phyloP scores from a whole-genome alignment of 2,329 filamentous ascomycete species.

The Pleurostoma richardsiae region DNA sequence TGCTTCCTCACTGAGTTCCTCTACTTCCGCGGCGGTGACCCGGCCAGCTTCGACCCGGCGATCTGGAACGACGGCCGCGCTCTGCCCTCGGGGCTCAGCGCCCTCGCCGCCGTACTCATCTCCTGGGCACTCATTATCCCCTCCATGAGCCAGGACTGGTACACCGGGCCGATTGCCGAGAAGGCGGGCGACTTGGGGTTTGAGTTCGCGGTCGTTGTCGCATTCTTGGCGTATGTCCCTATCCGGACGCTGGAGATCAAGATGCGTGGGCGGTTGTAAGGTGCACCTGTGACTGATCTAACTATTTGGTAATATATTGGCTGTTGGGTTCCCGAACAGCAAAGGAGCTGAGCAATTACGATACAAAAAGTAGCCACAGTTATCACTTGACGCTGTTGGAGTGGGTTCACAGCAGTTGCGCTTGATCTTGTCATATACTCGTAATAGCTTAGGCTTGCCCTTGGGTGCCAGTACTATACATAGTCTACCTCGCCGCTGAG shows the following conservation, averaged over 20 bases:
- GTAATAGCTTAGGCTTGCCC: too few relatives aligned
- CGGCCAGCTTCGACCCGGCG: slow-evolving; percentile 35
- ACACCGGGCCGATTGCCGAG: slow-evolving; percentile 52
- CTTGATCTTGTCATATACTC: too few relatives aligned
- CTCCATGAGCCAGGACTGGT: slow-evolving; percentile 56
- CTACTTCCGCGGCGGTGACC: slow-evolving; percentile 40
- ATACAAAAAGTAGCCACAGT: too few relatives aligned
- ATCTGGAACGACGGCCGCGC: slow-evolving; percentile 39
- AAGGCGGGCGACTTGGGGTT: slow-evolving; percentile 61
- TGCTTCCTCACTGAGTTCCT: slow-evolving; percentile 42
- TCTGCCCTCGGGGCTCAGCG: slow-evolving; percentile 40
- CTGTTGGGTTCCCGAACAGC: too few relatives aligned
- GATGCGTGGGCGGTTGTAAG: neutral
- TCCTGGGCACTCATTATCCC: slow-evolving; percentile 48
- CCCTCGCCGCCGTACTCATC: slow-evolving; percentile 35
- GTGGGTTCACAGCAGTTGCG: too few relatives aligned
- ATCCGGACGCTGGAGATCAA: slow-evolving; percentile 38
- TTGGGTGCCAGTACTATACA: too few relatives aligned
- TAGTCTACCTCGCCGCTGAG: too few relatives aligned
- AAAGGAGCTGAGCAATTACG: too few relatives aligned
- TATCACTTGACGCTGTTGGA: too few relatives aligned
- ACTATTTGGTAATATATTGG: too few relatives aligned
- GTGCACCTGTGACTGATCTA: too few relatives aligned
- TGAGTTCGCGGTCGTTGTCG: slow-evolving; percentile 52
- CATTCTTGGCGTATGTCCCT: slow-evolving; percentile 38